Percentiles rank a stretch among this genome's conserved stretches.
These are phyloP conservation scores for Aspergillus nidulans DNA, from an alignment of 495 filamentous ascomycete species.

Conservation along the genomic window DNA sequence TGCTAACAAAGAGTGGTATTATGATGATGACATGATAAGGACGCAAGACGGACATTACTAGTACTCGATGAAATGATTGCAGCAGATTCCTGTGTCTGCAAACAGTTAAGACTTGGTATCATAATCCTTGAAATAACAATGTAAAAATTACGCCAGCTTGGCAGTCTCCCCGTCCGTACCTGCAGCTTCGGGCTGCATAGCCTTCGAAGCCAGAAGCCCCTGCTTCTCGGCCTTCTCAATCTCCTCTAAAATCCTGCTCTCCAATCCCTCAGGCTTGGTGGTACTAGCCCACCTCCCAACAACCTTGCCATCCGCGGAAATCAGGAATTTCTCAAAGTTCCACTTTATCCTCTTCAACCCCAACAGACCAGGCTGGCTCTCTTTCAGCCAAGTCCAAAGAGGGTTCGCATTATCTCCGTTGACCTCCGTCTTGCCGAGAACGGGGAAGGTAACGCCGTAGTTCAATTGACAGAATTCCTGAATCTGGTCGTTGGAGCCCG, in stretches of 20 bases:
- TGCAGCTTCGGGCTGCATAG: not conserved
- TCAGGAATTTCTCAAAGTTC: constrained; percentile 97
- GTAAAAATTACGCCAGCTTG: constrained; percentile 13
- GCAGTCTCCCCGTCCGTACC: constrained; percentile 4
- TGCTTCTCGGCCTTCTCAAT: constrained; percentile 49
- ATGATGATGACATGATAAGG: not conserved
- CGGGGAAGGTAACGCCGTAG: constrained; percentile 91
- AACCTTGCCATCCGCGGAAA: constrained; percentile 81
- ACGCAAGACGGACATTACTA: not conserved
- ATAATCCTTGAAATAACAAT: constrained; percentile 1
- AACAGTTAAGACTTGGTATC: not conserved
- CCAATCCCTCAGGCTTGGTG: constrained; percentile 77
- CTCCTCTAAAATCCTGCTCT: constrained; percentile 70
- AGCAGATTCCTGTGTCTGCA: not conserved
- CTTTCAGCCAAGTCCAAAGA: constrained; percentile 85
- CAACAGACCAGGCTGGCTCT: constrained; percentile 72
- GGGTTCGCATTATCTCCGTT: constrained; percentile 82
- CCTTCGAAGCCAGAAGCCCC: constrained; percentile 27
- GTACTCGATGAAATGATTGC: not conserved
- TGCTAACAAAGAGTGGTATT: not conserved
- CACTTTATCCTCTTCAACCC: constrained; percentile 90
- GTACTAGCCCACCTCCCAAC: constrained; percentile 76
- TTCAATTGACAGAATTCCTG: constrained; percentile 89
- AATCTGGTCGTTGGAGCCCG: constrained; percentile 84
- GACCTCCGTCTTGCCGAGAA: constrained; percentile 87